Base-by-base conservation (phyloP, 2,329 filamentous ascomycete genomes). In the Aspergillus neotritici region DNA sequence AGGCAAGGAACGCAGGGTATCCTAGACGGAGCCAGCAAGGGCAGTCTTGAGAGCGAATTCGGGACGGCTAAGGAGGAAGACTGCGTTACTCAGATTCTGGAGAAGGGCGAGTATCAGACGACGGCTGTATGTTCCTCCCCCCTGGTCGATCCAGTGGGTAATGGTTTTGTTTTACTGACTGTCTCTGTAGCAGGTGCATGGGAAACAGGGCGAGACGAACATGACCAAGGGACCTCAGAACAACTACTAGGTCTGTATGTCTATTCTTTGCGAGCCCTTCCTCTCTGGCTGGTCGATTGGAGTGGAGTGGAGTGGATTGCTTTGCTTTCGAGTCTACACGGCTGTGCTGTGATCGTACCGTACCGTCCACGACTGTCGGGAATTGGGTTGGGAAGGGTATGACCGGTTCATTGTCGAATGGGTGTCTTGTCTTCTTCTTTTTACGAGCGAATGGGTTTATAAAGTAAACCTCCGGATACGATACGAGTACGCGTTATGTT, bases 1-100 rank as follows among this genome's bases (percentile, higher is more conserved):
- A 53, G 89, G 68, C 89, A 95, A 66, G 91, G 91, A 53, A 80
- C 79, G 34, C 88, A 95, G 66, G 91, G 91, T 44, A 78, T 82
- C 46, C 73, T 86, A 34, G 86, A 96, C 61, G 70, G 73, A 8
- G 89, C 90, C 7, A 85, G 87, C 55, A 86, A 94, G 53, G 69
- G 74, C 34, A 75, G 75, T 36, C 76, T 98, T 4, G 83, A 93
- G 61, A 84, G 82, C 54, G 90, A 97, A 71, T 98, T 98, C 57
- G 88, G 87, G 55, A 91, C 87, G 11, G 70, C 76, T 55, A 75
- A 82, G 42, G 83, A 88, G 16, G 90, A 96, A 6, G 86, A 91
- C 0, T 83, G 85, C 46, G 84, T 97, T 61, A 80, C 80, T 70
- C 73, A 81, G 70, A 95, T 98, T 51, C 73, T 97, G 33, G 78